Evolutionary conservation across 371 early-diverging fungal genomes (phyloP).

Genomic region (Catenaria anguillulae): DNA sequence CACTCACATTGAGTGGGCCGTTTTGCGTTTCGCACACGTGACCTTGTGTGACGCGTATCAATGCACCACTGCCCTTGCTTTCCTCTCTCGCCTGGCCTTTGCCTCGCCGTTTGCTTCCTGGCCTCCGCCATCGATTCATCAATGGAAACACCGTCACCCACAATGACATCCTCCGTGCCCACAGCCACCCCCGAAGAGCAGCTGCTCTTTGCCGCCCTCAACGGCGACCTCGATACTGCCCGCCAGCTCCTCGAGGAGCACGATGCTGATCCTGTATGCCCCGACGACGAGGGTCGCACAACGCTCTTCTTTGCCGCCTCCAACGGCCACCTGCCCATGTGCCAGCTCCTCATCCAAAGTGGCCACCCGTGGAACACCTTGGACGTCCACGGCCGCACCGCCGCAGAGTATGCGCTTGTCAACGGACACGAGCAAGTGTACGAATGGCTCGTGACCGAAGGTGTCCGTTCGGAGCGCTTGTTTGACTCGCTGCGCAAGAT

Average conservation of each 20-base stretch:
- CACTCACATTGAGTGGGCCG: too few species aligned
- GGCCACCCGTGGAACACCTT: constrained; percentile 54
- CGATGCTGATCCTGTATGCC: neutral
- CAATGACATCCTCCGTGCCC: too few species aligned
- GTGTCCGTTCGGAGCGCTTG: constrained; percentile 37
- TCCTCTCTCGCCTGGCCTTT: too few species aligned
- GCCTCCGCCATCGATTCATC: too few species aligned
- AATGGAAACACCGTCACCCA: too few species aligned
- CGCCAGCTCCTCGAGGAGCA: neutral
- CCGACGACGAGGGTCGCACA: constrained; percentile 27
- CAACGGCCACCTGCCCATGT: constrained; percentile 33
- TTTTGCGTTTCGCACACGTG: too few species aligned
- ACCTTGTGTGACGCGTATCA: too few species aligned
- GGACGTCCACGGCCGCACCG: constrained; percentile 42
- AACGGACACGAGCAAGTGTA: constrained; percentile 42
- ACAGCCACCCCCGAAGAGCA: neutral
- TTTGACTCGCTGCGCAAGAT: constrained; percentile 25
- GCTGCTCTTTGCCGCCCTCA: neutral
- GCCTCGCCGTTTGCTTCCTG: too few species aligned
- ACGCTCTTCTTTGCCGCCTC: constrained; percentile 42
- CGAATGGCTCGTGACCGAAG: constrained; percentile 60
- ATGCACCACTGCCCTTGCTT: too few species aligned
- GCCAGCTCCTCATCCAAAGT: constrained; percentile 27
- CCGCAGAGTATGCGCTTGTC: constrained; percentile 50
- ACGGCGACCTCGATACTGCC: neutral